Base-by-base conservation (phyloP, 139 green algal genomes). In the Haematococcus lacustris region DNA sequence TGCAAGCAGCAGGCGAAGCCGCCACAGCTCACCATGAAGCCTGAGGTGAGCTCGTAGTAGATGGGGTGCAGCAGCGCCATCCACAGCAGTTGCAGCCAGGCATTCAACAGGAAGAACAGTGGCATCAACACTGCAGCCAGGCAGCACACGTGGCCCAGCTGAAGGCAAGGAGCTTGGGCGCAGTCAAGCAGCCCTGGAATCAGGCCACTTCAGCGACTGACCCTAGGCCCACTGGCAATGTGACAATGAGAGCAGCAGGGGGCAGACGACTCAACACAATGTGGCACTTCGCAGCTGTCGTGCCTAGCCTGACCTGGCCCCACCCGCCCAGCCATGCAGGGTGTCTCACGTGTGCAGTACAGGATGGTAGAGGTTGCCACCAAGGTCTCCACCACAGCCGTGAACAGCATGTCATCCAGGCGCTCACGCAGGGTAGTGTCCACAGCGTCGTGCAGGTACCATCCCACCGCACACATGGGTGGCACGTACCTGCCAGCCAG, bases 101-200 rank as follows among this genome's bases (percentile, higher is more conserved):
- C 53, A 23, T n/a, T 68, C 13, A 68, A 3, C 62, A 43, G 21
- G 34, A 70, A 70, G 59, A 70, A 76, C 5, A 62, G 33, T 4
- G 71, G 71, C 71, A 76, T 76, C 3, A 76, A 38, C 38, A 70
- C 70, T n/a, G n/a, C n/a, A n/a, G n/a, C n/a, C n/a, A n/a, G n/a
- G n/a, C n/a, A n/a, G n/a, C n/a, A n/a, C n/a, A n/a, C n/a, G n/a
- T n/a, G n/a, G n/a, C n/a, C n/a, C n/a, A n/a, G n/a, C n/a, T n/a
- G n/a, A n/a, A n/a, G n/a, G n/a, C n/a, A n/a, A n/a, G n/a, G n/a
- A n/a, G n/a, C n/a, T n/a, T n/a, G n/a, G n/a, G n/a, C n/a, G n/a
- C n/a, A n/a, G n/a, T n/a, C n/a, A n/a, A n/a, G n/a, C n/a, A n/a
- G n/a, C n/a, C n/a, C n/a, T n/a, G n/a, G n/a, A n/a, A n/a, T n/a